phyloP scores from a whole-genome alignment of 108 stramenopile species.

The Nitzschia sp. region DNA sequence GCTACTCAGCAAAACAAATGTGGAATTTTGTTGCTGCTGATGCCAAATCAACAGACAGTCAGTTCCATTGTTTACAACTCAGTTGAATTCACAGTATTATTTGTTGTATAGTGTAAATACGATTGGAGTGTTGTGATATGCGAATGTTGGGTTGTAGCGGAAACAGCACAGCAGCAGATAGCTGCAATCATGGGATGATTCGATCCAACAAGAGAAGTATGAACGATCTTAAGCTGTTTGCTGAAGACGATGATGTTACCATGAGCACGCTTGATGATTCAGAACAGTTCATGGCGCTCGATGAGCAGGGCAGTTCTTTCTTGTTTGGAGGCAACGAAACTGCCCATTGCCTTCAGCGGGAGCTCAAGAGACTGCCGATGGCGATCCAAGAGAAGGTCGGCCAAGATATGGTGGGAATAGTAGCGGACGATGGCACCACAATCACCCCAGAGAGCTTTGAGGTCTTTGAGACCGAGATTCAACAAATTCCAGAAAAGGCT shows the following conservation, averaged over 20 bases:
- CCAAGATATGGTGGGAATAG: constrained; percentile 30
- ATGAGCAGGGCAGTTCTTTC: constrained; percentile 1
- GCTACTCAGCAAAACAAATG: no score
- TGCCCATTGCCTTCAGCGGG: constrained; percentile 17
- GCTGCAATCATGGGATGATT: neutral
- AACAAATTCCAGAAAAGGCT: constrained; percentile 3
- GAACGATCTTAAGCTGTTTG: neutral
- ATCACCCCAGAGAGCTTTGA: constrained; percentile 1
- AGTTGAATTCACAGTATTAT: no score
- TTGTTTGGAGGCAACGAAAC: neutral
- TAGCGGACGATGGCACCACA: constrained; percentile 17
- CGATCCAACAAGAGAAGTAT: constrained; percentile 4
- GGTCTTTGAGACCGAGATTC: neutral
- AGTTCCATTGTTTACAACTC: no score
- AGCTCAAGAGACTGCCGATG: constrained; percentile 17
- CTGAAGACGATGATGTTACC: neutral
- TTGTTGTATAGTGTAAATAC: no score
- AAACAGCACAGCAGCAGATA: neutral
- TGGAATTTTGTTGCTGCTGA: no score
- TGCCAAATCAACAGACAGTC: no score
- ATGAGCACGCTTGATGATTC: neutral
- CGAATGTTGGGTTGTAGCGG: neutral
- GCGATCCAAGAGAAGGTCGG: constrained; percentile 11
- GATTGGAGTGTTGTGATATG: neutral
- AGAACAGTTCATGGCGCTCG: neutral